Conservation (phyloP, 306 rosid genomes). For the Sechiopsis laciniata region DNA sequence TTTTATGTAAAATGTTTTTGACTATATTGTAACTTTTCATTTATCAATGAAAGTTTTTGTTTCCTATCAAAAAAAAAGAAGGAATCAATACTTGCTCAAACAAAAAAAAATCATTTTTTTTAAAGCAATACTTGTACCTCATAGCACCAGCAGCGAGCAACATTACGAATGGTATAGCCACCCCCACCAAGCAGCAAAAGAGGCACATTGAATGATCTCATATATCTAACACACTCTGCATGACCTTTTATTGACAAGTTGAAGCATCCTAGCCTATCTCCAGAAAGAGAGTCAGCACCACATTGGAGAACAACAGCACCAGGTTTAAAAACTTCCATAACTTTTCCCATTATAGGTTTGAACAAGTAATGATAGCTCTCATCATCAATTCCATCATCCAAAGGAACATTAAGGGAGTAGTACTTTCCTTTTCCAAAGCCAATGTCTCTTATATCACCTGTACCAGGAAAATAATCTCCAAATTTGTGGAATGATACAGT, state of each 20-base stretch:
- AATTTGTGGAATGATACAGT: slow-evolving; percentile 86
- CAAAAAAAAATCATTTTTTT: background rate
- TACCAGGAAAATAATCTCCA: slow-evolving; percentile 87
- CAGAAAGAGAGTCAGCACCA: slow-evolving; percentile 85
- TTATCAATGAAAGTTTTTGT: too few relatives aligned
- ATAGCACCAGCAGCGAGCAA: slow-evolving; percentile 92
- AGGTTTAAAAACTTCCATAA: slow-evolving; percentile 78
- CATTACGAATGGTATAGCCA: slow-evolving; percentile 84
- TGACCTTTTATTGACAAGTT: slow-evolving; percentile 86
- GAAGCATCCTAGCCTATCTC: slow-evolving; percentile 84
- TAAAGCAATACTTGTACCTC: slow-evolving; percentile 44
- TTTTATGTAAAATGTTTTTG: too few relatives aligned
- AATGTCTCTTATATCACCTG: slow-evolving; percentile 72
- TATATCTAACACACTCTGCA: slow-evolving; percentile 78
- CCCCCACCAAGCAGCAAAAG: slow-evolving; percentile 79
- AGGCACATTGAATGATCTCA: slow-evolving; percentile 89
- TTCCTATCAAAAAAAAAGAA: too few relatives aligned
- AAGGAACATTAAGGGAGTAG: slow-evolving; percentile 82
- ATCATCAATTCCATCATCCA: slow-evolving; percentile 87
- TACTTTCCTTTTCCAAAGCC: slow-evolving; percentile 77
- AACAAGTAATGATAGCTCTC: slow-evolving; percentile 86
- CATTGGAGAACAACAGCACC: slow-evolving; percentile 94
- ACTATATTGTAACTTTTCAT: too few relatives aligned
- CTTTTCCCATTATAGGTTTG: slow-evolving; percentile 77
- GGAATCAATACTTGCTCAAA: background rate